phyloP scores from a whole-genome alignment of 768 basidiomycete genomes.

The Harrya chromipes region DNA sequence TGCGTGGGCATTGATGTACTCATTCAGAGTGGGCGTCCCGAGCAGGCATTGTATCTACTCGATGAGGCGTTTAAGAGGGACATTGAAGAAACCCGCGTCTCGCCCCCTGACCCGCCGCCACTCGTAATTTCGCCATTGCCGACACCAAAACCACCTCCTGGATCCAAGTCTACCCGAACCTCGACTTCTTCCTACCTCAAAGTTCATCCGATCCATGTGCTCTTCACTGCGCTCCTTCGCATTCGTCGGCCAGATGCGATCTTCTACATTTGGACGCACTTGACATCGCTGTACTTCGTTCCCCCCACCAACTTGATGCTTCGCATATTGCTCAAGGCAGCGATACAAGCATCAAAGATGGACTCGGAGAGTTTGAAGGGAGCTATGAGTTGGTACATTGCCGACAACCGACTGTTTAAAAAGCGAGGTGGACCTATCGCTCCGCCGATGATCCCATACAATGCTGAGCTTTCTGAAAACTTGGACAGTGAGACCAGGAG shows the following conservation, averaged over 20 bases:
- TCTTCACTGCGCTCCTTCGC: slow-evolving; percentile 48
- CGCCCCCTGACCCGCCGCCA: not conserved
- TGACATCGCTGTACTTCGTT: slow-evolving; percentile 55
- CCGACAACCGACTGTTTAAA: slow-evolving; percentile 18
- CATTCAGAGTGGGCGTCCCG: slow-evolving; percentile 40
- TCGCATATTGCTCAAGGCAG: slow-evolving; percentile 57
- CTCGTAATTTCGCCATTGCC: not conserved
- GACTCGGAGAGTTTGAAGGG: slow-evolving; percentile 52
- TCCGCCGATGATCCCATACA: slow-evolving; percentile 3
- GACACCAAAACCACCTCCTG: not conserved
- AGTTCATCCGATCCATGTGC: slow-evolving; percentile 37
- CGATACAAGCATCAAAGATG: slow-evolving; percentile 48
- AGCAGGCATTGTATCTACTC: slow-evolving; percentile 50
- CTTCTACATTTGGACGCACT: slow-evolving; percentile 67
- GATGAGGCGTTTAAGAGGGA: slow-evolving; percentile 37
- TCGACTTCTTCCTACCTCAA: slow-evolving; percentile 14
- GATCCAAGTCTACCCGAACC: not conserved
- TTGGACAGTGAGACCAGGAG: not conserved
- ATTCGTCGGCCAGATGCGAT: slow-evolving; percentile 59
- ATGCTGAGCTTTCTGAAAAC: not conserved
- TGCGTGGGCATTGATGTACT: slow-evolving; percentile 50
- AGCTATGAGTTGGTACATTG: slow-evolving; percentile 36
- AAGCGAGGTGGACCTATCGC: slow-evolving; percentile 14
- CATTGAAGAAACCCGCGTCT: slow-evolving; percentile 1
- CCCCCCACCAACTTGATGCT: slow-evolving; percentile 55